Evolutionary conservation across 192 early-diverging fungal genomes (phyloP).

Genomic region (Phlyctochytrium planicorne): DNA sequence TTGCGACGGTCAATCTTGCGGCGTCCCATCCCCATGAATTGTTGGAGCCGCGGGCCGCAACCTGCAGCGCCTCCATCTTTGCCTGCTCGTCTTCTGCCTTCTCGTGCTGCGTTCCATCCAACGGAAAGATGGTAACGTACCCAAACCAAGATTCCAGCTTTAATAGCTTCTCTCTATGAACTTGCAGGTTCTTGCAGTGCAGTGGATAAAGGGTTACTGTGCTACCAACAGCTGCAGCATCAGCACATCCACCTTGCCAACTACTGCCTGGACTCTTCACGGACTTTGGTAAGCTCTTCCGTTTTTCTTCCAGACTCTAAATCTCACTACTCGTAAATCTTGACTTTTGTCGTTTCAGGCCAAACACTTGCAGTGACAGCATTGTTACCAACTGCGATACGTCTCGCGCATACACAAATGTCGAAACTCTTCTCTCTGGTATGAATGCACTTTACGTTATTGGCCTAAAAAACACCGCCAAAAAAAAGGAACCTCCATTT

Average conservation of each 20-base stretch:
- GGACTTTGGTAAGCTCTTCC: neutral
- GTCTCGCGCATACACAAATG: neutral
- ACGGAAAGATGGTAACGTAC: neutral
- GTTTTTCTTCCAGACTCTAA: too few relatives aligned
- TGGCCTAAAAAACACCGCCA: too few relatives aligned
- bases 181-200: slow-evolving; percentile 12
- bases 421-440: neutral
- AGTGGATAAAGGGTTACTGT: slow-evolving; percentile 16
- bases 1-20: too few relatives aligned
- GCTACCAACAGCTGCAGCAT: slow-evolving; percentile 1
- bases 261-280: slow-evolving; percentile 4
- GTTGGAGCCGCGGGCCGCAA: neutral
- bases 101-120: slow-evolving; percentile 13
- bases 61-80: neutral
- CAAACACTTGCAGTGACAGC: neutral
- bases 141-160: neutral
- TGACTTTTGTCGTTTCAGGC: too few relatives aligned
- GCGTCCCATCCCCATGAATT: too few relatives aligned
- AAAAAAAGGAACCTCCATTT: slow-evolving; percentile 18
- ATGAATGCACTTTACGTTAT: too few relatives aligned
- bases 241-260: neutral
- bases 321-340: too few relatives aligned
- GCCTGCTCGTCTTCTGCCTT: neutral
- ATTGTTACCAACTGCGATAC: neutral
- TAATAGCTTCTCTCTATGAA: neutral